phyloP scores from a whole-genome alignment of 148 eudicot species.

The Pouteria glomerata region DNA sequence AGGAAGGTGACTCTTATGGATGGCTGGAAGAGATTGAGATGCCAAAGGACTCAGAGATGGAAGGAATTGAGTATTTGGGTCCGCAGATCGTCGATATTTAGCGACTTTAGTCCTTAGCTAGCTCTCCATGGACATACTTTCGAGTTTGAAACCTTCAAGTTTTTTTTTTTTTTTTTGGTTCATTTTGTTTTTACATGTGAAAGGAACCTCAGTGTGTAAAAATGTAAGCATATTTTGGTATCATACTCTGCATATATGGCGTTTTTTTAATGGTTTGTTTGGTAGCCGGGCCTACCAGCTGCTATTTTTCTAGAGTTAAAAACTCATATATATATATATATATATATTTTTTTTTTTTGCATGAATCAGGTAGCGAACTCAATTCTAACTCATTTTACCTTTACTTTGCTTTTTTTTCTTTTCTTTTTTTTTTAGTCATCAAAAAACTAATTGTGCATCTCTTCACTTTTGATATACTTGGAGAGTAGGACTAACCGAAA shows the following conservation, averaged over 20 bases:
- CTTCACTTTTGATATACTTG: too few relatives aligned
- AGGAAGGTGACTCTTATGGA: slow-evolving; percentile 31
- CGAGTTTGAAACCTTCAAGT: background rate
- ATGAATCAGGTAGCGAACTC: too few relatives aligned
- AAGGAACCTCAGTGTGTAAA: background rate
- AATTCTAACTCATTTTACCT: too few relatives aligned
- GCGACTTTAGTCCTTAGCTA: slow-evolving; percentile 11
- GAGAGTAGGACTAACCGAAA: too few relatives aligned
- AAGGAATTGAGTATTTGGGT: slow-evolving; percentile 53
- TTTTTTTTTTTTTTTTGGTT: background rate
- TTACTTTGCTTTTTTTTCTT: too few relatives aligned
- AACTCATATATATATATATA: too few relatives aligned
- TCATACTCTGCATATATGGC: background rate
- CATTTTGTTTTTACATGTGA: background rate
- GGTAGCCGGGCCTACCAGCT: too few relatives aligned
- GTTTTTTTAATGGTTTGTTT: too few relatives aligned
- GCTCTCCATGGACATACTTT: background rate
- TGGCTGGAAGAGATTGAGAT: slow-evolving; percentile 72
- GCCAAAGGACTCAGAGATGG: slow-evolving; percentile 64
- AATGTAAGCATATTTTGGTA: background rate
- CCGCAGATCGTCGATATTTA: slow-evolving; percentile 52
- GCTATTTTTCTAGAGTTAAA: too few relatives aligned
- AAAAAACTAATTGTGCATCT: too few relatives aligned
- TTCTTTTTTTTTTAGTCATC: too few relatives aligned
- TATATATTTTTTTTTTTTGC: too few relatives aligned